Evolutionary conservation across 768 basidiomycete species (phyloP).

Genomic region (Mycena galopus): DNA sequence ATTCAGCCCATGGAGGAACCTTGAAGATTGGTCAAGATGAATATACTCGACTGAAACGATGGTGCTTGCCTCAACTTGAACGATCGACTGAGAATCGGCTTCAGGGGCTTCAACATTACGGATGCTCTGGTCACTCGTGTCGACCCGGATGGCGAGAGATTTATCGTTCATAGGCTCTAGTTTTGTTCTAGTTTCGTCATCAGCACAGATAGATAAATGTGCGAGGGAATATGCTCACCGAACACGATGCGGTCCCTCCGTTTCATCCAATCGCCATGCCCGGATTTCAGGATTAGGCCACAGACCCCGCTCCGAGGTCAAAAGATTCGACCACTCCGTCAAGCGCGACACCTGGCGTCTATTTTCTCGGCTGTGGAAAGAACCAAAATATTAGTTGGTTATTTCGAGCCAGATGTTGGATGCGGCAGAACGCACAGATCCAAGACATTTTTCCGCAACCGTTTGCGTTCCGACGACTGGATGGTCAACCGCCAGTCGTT

Average conservation of each 20-base stretch:
- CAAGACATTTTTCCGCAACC: slow-evolving; percentile 76
- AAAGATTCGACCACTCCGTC: slow-evolving; percentile 69
- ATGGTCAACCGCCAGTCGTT: slow-evolving; percentile 83
- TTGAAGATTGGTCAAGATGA: not conserved
- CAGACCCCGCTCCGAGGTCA: slow-evolving; percentile 84
- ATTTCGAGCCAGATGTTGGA: no score
- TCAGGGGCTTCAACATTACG: slow-evolving; percentile 67
- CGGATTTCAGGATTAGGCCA: slow-evolving; percentile 73
- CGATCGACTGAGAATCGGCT: slow-evolving; percentile 60
- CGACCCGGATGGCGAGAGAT: slow-evolving; percentile 60
- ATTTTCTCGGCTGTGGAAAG: slow-evolving; percentile 76
- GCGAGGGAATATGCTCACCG: slow-evolving; percentile 60
- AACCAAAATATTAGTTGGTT: slow-evolving; percentile 7
- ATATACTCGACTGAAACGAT: not conserved
- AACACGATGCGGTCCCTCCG: slow-evolving; percentile 90
- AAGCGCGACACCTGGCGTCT: slow-evolving; percentile 75
- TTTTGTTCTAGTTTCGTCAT: slow-evolving; percentile 70
- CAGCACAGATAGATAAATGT: not conserved
- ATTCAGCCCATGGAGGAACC: slow-evolving; percentile 80
- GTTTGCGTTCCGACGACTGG: slow-evolving; percentile 75
- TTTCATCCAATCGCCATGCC: slow-evolving; percentile 89
- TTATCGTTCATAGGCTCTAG: slow-evolving; percentile 74
- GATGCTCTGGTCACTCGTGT: slow-evolving; percentile 56
- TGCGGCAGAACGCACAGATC: slow-evolving; percentile 68
- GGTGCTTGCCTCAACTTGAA: slow-evolving; percentile 59